Conservation (phyloP, 2,329 filamentous ascomycete genomes). For the Chrysoporthe puriensis region DNA sequence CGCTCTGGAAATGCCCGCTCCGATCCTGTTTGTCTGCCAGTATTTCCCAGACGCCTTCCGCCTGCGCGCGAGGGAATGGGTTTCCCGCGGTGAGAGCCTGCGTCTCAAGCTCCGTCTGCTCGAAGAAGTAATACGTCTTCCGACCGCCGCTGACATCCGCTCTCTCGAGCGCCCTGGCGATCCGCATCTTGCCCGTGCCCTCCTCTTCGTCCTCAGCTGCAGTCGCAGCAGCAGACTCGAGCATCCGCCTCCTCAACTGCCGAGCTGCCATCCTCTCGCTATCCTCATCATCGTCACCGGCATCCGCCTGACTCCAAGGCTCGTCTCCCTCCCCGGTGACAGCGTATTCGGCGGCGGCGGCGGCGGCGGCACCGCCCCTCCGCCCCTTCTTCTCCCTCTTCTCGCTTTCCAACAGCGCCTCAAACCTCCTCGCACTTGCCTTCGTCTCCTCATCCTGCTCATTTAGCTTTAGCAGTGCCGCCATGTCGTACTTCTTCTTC, state of each 20-base stretch:
- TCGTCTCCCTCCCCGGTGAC: background rate
- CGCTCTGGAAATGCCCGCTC: slow-evolving; percentile 64
- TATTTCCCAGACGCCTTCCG: slow-evolving; percentile 50
- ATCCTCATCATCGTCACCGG: slow-evolving; percentile 14
- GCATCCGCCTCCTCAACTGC: slow-evolving; percentile 35
- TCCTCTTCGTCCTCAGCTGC: slow-evolving; percentile 43
- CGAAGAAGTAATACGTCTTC: slow-evolving; percentile 56
- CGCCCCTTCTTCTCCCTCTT: slow-evolving; percentile 22
- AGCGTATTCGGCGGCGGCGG: background rate
- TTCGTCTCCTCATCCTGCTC: slow-evolving; percentile 62
- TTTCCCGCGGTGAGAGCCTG: slow-evolving; percentile 33
- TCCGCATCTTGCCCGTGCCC: slow-evolving; percentile 43
- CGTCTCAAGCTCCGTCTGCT: slow-evolving; percentile 36
- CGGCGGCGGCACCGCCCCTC: background rate
- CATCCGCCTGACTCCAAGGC: slow-evolving; percentile 13
- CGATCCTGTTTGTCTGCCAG: slow-evolving; percentile 54
- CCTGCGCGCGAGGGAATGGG: slow-evolving; percentile 44
- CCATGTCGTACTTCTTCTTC: slow-evolving; percentile 62
- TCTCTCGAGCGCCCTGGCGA: slow-evolving; percentile 53
- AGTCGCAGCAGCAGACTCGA: slow-evolving; percentile 33
- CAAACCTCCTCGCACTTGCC: slow-evolving; percentile 54
- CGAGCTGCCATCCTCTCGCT: slow-evolving; percentile 16
- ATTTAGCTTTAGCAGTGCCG: slow-evolving; percentile 63
- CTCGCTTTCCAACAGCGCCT: slow-evolving; percentile 38
- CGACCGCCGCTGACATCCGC: slow-evolving; percentile 44